Percentiles rank a stretch among this genome's conserved stretches.
Conservation (phyloP, 23 red algal genomes). For the Gracilaria caudata region DNA sequence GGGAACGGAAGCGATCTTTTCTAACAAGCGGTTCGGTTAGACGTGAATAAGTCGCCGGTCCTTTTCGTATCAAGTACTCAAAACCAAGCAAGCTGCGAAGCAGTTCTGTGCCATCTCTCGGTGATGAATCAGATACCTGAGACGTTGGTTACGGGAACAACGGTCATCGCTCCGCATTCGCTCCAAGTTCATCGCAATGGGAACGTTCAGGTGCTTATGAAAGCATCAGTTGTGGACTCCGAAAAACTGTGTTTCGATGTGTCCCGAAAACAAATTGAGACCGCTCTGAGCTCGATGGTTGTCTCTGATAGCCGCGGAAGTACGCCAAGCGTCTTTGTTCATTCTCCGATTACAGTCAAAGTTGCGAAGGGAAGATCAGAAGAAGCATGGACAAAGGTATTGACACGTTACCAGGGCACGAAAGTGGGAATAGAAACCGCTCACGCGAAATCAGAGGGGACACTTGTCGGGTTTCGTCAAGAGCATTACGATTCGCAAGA, state of each 20-base stretch:
- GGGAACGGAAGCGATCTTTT: too few species aligned
- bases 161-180: neutral
- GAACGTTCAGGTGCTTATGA: neutral
- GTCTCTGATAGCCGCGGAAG: neutral
- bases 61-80: too few species aligned
- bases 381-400: neutral
- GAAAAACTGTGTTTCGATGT: neutral
- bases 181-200: neutral
- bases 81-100: too few species aligned
- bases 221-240: neutral
- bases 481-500: neutral
- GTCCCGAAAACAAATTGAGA: neutral
- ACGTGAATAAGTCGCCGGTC: too few species aligned
- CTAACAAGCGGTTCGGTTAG: too few species aligned
- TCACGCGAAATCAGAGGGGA: neutral
- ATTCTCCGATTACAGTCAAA: neutral
- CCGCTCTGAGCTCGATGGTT: neutral
- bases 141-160: too few species aligned
- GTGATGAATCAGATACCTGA: neutral
- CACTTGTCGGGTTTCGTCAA: neutral
- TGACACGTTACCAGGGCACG: neutral
- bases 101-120: neutral
- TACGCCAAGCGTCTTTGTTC: neutral
- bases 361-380: neutral
- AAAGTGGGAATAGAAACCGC: neutral